Evolutionary conservation across 805 yeast species (phyloP).

Genomic region (Metschnikowia aberdeeniae): DNA sequence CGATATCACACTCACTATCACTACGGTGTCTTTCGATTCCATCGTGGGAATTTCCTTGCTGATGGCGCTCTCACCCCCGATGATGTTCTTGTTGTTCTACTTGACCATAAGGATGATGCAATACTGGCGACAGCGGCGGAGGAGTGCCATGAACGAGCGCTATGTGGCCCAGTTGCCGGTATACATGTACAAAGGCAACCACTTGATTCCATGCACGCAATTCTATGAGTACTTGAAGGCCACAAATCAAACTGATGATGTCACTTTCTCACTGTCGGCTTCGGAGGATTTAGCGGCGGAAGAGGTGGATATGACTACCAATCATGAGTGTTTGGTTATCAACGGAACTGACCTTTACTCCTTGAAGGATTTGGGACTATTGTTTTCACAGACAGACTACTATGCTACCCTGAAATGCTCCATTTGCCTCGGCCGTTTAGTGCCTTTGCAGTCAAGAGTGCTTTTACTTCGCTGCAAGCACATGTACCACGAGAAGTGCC

Average conservation of each 20-base stretch:
- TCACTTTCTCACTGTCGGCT: constrained; percentile 14
- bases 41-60: constrained; percentile 39
- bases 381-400: constrained; percentile 11
- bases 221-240: constrained; percentile 29
- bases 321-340: constrained; percentile 1
- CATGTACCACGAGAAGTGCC: constrained; percentile 55
- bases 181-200: constrained; percentile 34
- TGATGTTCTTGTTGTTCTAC: constrained; percentile 34
- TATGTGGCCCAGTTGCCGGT: constrained; percentile 33
- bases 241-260: constrained; percentile 26
- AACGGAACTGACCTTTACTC: constrained; percentile 10
- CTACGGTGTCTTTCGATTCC: constrained; percentile 35
- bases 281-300: constrained; percentile 10
- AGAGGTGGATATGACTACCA: background rate
- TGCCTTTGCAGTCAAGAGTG: constrained; percentile 44
- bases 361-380: constrained; percentile 5
- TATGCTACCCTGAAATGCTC: constrained; percentile 48
- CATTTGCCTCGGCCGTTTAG: constrained; percentile 54
- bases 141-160: constrained; percentile 26
- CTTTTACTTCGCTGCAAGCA: constrained; percentile 57
- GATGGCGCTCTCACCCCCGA: constrained; percentile 41
- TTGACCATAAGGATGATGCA: constrained; percentile 28
- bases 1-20: constrained; percentile 17
- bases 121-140: constrained; percentile 23
- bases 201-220: constrained; percentile 25